A percentile compares a stretch with the other conserved stretches of the same genome.
phyloP scores from a whole-genome alignment of 805 yeast species.

The Wickerhamiella occidentalis region DNA sequence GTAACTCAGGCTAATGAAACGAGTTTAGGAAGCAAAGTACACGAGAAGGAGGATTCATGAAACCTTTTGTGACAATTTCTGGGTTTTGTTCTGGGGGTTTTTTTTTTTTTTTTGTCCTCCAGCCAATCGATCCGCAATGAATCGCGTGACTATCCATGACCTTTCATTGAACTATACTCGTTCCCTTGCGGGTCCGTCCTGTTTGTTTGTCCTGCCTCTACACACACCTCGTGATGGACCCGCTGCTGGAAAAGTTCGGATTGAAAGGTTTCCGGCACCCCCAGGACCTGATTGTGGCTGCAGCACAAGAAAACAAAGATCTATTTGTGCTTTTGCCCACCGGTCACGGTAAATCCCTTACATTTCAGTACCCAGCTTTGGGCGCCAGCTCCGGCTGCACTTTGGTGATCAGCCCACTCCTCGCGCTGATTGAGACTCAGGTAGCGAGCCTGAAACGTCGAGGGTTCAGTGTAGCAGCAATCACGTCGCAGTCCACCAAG shows the following conservation, averaged over 20 bases:
- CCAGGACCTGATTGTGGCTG: conserved; percentile 21
- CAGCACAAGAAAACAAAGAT: conserved; percentile 45
- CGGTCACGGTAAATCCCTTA: conserved; percentile 93
- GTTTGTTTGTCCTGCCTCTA: background rate
- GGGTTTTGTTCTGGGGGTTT: too few relatives aligned
- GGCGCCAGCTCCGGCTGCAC: conserved; percentile 55
- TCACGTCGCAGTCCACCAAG: conserved; percentile 59
- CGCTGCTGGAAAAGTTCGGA: conserved; percentile 17
- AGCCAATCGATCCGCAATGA: too few relatives aligned
- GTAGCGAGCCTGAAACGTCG: conserved; percentile 59
- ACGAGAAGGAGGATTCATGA: too few relatives aligned
- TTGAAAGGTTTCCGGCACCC: conserved; percentile 19
- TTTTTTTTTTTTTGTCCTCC: background rate
- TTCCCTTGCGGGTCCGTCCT: background rate
- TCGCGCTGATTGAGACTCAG: conserved; percentile 95
- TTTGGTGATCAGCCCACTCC: conserved; percentile 81
- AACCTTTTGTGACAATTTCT: too few relatives aligned
- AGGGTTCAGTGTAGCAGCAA: conserved; percentile 69
- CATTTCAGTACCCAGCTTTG: conserved; percentile 89
- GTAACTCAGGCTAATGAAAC: too few relatives aligned
- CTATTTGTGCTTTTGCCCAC: conserved; percentile 95
- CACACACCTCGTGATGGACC: background rate
- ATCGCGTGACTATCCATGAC: too few relatives aligned
- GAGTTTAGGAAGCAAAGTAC: too few relatives aligned
- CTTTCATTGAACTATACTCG: too few relatives aligned